Evolutionary conservation across 2,329 filamentous ascomycete species (phyloP), one percentile per base, ranked within the genome.

Genomic region (Hypoxylon sp.): DNA sequence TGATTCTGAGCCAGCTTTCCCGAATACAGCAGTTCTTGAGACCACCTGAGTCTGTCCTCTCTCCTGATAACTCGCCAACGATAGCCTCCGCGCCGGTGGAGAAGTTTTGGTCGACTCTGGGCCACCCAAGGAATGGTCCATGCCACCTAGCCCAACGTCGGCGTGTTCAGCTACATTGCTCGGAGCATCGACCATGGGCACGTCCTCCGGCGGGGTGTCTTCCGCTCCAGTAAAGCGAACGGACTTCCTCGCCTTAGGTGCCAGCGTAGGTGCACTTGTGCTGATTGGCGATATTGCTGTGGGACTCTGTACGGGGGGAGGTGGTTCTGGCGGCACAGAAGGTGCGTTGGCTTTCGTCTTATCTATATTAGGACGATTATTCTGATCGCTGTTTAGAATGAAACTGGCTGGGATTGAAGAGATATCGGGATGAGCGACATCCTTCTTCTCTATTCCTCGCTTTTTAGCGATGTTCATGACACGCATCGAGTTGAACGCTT

Each of bases 361-460:
- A 32, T 60, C 55, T 62, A 19, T 42, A 6, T 62, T 60, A 11
- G 48, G 51, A 17, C 39, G 19, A 53, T 42, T 68, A 5, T 39
- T 48, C 29, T 68, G 63, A 42, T 74, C 68, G 37, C 68, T 72
- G 11, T 56, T 72, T n/a, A 79, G 62, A 19, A 79, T 57, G 52
- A 79, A 77, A 29, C 66, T 70, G 8, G 69, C 35, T 19, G 77
- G 77, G 6, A 79, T 79, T 1, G 73, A 73, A n/a, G 78, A 78
- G 37, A 80, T 67, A 60, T 81, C 78, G 1, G 80, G 75, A 1
- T 82, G 79, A 1, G 76, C 80, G 21, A 67, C 67, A 31, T 87
- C 86, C 48, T 82, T 82, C 58, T 79, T 81, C 19, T 83, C 81
- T 29, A 84, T 82, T 5, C 77, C 79, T 44, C 76, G 75, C 32